Percentiles rank a stretch among this genome's conserved stretches.
These are phyloP conservation scores for Prunus mume DNA, from an alignment of 306 rosid genomes.

Conservation along the genomic window DNA sequence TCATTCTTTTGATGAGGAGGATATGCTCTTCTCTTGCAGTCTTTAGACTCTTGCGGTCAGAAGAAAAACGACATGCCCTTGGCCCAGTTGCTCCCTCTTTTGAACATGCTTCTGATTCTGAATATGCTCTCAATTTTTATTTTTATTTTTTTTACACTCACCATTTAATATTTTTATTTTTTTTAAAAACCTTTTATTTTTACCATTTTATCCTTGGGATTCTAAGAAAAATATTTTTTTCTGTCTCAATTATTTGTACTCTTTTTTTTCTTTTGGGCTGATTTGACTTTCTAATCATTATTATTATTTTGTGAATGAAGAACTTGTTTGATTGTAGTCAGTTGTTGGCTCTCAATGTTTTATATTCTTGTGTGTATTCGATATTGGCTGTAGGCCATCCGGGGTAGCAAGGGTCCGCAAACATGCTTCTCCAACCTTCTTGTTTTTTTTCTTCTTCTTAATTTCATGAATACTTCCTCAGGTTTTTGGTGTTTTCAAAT, in stretches of 20 bases:
- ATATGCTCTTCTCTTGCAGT: not conserved
- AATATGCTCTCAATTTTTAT: too few species aligned
- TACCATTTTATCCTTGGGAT: not conserved
- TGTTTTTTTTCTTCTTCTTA: not conserved
- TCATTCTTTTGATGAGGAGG: constrained; percentile 15
- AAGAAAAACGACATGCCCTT: not conserved
- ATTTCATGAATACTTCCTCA: not conserved
- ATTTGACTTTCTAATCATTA: not conserved
- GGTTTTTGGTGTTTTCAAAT: too few species aligned
- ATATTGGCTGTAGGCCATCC: not conserved
- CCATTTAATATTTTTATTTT: not conserved
- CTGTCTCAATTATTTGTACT: too few species aligned
- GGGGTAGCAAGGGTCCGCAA: too few species aligned
- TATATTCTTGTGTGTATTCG: not conserved
- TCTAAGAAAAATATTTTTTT: not conserved
- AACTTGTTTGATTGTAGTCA: not conserved
- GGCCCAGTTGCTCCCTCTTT: not conserved
- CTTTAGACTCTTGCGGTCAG: not conserved
- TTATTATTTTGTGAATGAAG: not conserved
- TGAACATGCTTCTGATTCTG: not conserved
- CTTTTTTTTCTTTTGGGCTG: too few species aligned
- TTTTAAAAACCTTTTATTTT: too few species aligned
- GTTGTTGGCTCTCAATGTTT: not conserved
- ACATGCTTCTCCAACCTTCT: too few species aligned
- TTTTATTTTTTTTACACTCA: not conserved